Base-by-base conservation (phyloP, 768 basidiomycete genomes). In the Lactifluus rugatus region DNA sequence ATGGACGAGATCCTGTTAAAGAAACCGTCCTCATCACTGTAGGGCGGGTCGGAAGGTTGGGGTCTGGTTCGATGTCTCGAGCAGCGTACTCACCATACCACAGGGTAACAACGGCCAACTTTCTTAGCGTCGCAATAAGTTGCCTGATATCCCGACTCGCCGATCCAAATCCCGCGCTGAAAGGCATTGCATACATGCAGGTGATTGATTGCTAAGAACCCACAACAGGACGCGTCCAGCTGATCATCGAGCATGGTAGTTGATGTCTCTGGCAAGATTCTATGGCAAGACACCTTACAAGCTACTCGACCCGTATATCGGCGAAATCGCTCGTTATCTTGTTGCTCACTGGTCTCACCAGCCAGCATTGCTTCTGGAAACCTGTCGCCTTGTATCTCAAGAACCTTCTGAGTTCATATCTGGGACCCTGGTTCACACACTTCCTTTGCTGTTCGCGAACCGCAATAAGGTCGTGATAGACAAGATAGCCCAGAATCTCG, bases 101-200 rank as follows among this genome's bases (percentile, higher is more conserved):
- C 54, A 86, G 84, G 52, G 71, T 75, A 10, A 69, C 76, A 19
- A 76, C 81, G 52, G 58, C 67, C 4, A 78, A 82, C 47, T 67
- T 84, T 28, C 70, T 90, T 21, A 78, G 81, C 19, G 80, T 80
- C 56, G 78, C 78, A 11, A 66, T 90, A 2, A 80, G 75, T 54
- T 77, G 83, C 50, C 70, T 93, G 3, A 76, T 90, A 19, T 76
- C 79, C 2, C 85, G 85, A 53, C 71, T 93, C 7, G 87, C 82
- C 1, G 76, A 82, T 58, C 68, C 74, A 34, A 93, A 89, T 62
- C 81, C 82, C 2, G 77, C 87, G 5, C 63, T 93, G 31, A 86
- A 80, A 69, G 85, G 85, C 23, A 74, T 76, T 16, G 87, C 87
- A 0, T 80, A 78, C 62, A 77, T 78, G 66, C 85, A 90, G 73